These are phyloP conservation scores for Apophysomyces trapeziformis DNA, from an alignment of 371 early-diverging fungal species.

Conservation along the genomic window DNA sequence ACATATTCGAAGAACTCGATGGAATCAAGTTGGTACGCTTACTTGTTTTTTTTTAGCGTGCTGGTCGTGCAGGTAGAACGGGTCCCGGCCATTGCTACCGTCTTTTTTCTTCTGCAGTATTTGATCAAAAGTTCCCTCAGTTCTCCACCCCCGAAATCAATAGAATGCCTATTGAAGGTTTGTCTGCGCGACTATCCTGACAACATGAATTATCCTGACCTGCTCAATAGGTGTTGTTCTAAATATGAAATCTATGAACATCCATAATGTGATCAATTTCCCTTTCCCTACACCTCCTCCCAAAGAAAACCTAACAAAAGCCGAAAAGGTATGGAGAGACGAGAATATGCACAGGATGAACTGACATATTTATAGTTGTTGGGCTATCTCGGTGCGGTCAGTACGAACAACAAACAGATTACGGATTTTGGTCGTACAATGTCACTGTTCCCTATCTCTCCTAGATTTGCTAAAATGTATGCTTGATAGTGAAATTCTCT, in stretches of 20 bases:
- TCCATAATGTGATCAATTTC: conserved; percentile 93
- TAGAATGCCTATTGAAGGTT: conserved; percentile 91
- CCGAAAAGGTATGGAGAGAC: conserved; percentile 57
- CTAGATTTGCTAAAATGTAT: conserved; percentile 93
- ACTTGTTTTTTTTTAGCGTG: conserved; percentile 67
- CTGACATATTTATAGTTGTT: conserved; percentile 44
- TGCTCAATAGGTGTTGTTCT: conserved; percentile 75
- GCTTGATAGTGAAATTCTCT: conserved; percentile 10
- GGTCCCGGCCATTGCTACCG: conserved; percentile 98
- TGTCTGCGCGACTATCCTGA: not conserved
- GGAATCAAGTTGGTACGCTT: too few relatives aligned
- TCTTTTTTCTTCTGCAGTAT: conserved; percentile 95
- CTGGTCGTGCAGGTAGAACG: conserved; percentile 98
- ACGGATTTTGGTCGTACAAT: conserved; percentile 91
- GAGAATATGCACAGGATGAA: not conserved
- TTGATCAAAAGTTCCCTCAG: conserved; percentile 86
- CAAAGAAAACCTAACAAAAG: conserved; percentile 63
- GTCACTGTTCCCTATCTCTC: conserved; percentile 92
- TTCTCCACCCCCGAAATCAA: conserved; percentile 94
- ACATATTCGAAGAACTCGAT: not conserved
- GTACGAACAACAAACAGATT: conserved; percentile 65
- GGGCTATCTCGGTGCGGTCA: conserved; percentile 76
- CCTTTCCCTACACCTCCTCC: conserved; percentile 94
- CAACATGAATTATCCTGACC: not conserved
- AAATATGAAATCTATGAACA: conserved; percentile 95